Percentiles rank a stretch among this genome's conserved stretches.
These are phyloP conservation scores for Fusarium pseudoanthophilum DNA, from an alignment of 2,329 filamentous ascomycete genomes.

Conservation along the genomic window DNA sequence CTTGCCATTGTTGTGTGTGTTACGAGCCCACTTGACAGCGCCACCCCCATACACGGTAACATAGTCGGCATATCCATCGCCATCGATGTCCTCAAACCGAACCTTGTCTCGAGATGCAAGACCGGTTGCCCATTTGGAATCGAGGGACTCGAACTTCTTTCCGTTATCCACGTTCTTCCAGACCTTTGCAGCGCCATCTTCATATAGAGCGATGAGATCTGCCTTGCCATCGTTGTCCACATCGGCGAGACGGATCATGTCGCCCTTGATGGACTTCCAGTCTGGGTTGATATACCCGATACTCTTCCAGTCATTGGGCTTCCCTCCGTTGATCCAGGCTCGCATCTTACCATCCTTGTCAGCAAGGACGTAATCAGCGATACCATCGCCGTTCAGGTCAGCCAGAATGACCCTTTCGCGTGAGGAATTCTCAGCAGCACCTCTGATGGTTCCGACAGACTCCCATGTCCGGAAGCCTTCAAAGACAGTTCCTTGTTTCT, in stretches of 20 bases:
- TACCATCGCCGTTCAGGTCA: slow-evolving; percentile 23
- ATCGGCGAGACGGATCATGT: slow-evolving; percentile 25
- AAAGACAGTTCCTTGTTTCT: slow-evolving; percentile 15
- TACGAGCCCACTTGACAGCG: background rate
- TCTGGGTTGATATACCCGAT: slow-evolving; percentile 10
- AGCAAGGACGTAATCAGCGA: slow-evolving; percentile 16
- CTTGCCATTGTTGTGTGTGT: slow-evolving; percentile 6
- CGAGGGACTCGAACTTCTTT: slow-evolving; percentile 7
- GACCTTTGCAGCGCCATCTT: slow-evolving; percentile 24
- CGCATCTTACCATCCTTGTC: slow-evolving; percentile 11
- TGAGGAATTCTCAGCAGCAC: background rate
- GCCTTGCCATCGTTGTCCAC: slow-evolving; percentile 28
- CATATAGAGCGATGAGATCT: slow-evolving; percentile 9
- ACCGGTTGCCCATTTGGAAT: slow-evolving; percentile 18
- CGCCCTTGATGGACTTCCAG: slow-evolving; percentile 8
- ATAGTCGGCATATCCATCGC: slow-evolving; percentile 29
- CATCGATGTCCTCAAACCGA: slow-evolving; percentile 22
- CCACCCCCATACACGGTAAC: slow-evolving; percentile 13
- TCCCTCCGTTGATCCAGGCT: slow-evolving; percentile 18
- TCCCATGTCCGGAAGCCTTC: slow-evolving; percentile 21
- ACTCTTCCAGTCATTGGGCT: slow-evolving; percentile 16
- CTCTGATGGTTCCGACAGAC: slow-evolving; percentile 1
- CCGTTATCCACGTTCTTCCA: slow-evolving; percentile 24
- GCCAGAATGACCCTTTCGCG: slow-evolving; percentile 10
- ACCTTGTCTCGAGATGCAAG: slow-evolving; percentile 8